Conservation (phyloP, 768 basidiomycete genomes). For the Kwoniella bestiolae region DNA sequence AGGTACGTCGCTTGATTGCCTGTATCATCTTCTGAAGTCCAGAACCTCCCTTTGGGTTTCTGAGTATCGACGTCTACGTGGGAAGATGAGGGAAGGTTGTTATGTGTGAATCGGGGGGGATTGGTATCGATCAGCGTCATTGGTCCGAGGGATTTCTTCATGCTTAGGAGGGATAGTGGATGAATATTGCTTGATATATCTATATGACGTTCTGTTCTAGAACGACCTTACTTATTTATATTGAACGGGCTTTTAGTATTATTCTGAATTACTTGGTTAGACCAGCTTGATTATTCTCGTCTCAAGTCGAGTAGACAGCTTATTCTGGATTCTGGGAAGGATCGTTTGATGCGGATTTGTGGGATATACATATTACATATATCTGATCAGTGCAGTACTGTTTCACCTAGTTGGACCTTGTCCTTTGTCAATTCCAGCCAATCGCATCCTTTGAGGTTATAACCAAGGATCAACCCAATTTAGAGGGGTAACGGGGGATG, state of each 20-base stretch:
- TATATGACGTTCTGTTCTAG: no score
- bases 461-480: not conserved
- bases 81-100: not conserved
- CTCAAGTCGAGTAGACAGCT: not conserved
- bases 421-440: not conserved
- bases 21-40: slow-evolving; percentile 19
- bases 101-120: slow-evolving; percentile 11
- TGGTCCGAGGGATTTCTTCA: slow-evolving; percentile 27
- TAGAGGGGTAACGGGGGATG: not conserved
- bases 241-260: no score
- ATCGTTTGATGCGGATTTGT: no score
- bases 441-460: not conserved
- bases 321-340: no score
- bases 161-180: slow-evolving; percentile 5
- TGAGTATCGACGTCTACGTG: not conserved
- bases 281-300: not conserved
- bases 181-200: slow-evolving; percentile 1
- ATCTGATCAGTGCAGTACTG: not conserved
- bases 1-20: slow-evolving; percentile 50
- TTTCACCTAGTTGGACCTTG: not conserved
- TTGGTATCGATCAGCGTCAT: slow-evolving; percentile 35
- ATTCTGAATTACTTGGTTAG: not conserved
- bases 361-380: not conserved
- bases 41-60: not conserved
- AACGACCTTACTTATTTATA: no score